Evolutionary conservation across 768 basidiomycete species (phyloP).

Genomic region (Tulasnella sp.): DNA sequence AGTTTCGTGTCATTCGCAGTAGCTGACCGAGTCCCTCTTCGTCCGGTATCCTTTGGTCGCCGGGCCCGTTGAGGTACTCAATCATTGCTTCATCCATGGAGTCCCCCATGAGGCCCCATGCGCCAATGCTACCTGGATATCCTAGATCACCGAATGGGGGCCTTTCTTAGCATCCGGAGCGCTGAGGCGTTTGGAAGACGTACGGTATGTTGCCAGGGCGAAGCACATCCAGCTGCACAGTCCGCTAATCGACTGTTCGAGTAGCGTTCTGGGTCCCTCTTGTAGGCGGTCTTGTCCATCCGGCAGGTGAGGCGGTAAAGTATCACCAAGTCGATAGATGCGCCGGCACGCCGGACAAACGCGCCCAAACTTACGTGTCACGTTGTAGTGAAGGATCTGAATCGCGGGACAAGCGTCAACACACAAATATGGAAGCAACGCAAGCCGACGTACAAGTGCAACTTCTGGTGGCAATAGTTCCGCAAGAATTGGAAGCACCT

Average conservation of each 20-base stretch:
- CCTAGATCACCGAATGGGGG: neutral
- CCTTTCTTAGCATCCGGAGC: neutral
- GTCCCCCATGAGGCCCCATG: neutral
- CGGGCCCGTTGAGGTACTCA: constrained; percentile 8
- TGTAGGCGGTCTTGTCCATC: neutral
- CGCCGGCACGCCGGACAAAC: constrained; percentile 70
- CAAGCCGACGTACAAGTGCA: constrained; percentile 42
- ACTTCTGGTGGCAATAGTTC: constrained; percentile 59
- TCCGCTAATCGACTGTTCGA: constrained; percentile 14
- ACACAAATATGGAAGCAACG: neutral
- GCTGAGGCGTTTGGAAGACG: neutral
- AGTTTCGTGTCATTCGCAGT: constrained; percentile 8
- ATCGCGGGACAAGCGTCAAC: neutral
- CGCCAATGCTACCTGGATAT: constrained; percentile 3
- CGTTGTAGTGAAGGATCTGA: constrained; percentile 77
- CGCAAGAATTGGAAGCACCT: constrained; percentile 59
- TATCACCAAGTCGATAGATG: constrained; percentile 57
- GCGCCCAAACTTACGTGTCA: constrained; percentile 54
- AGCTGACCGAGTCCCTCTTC: constrained; percentile 11
- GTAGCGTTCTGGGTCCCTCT: constrained; percentile 12
- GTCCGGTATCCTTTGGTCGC: constrained; percentile 1
- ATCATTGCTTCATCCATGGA: constrained; percentile 1
- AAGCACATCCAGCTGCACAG: constrained; percentile 16
- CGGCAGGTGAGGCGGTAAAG: constrained; percentile 34
- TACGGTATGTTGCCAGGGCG: constrained; percentile 5